phyloP scores from a whole-genome alignment of 345 rosid species.

The Luvunga scandens region DNA sequence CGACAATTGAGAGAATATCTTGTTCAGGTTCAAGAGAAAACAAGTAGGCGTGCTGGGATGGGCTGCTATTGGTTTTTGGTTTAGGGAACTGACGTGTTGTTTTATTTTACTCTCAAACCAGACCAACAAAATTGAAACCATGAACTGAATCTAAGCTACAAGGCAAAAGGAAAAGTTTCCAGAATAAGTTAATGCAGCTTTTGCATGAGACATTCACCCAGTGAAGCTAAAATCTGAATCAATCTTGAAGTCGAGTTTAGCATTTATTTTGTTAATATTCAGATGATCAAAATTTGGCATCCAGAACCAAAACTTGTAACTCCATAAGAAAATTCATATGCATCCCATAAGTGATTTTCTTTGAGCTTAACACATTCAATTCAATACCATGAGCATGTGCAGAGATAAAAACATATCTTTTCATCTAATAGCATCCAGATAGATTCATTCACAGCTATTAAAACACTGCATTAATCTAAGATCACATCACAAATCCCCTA shows the following conservation, averaged over 20 bases:
- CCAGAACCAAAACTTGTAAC: background rate
- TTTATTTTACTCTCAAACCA: background rate
- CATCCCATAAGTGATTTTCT: background rate
- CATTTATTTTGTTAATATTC: background rate
- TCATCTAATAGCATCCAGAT: background rate
- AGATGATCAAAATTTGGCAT: background rate
- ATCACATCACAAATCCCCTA: conserved; percentile 10
- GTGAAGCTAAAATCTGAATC: background rate
- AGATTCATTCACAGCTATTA: background rate
- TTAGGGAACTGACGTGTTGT: too few species aligned
- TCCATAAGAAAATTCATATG: background rate
- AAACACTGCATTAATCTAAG: conserved; percentile 1
- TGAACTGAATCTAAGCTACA: background rate
- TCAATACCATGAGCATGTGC: background rate
- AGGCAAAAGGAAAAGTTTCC: background rate
- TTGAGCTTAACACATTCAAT: background rate
- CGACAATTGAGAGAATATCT: background rate
- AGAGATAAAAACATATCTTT: background rate
- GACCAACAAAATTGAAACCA: background rate
- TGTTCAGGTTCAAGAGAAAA: too few species aligned
- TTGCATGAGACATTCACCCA: background rate
- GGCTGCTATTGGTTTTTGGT: background rate
- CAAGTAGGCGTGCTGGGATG: too few species aligned
- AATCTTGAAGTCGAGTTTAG: background rate
- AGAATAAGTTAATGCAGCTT: background rate